Evolutionary conservation across 2,329 filamentous ascomycete species (phyloP).

Genomic region (Fusarium sp.): DNA sequence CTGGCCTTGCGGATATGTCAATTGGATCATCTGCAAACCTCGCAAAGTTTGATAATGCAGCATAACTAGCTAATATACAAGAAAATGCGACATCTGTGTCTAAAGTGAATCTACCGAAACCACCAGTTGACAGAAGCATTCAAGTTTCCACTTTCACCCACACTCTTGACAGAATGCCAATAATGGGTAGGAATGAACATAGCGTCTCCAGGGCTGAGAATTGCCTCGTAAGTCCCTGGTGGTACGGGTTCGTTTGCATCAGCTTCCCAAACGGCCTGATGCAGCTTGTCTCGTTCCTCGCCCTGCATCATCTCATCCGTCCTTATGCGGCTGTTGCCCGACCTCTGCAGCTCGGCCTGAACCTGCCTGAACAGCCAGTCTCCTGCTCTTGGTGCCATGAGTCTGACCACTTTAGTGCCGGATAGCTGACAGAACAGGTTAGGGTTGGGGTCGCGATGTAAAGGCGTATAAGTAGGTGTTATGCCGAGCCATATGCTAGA

Average conservation of each 20-base stretch:
- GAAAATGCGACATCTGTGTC: not conserved
- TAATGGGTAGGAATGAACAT: slow-evolving; percentile 58
- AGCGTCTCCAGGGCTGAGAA: slow-evolving; percentile 65
- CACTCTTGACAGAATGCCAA: slow-evolving; percentile 61
- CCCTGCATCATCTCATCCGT: slow-evolving; percentile 94
- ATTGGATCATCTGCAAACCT: slow-evolving; percentile 64
- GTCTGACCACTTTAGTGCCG: slow-evolving; percentile 76
- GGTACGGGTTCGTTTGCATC: slow-evolving; percentile 23
- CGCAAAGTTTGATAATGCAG: slow-evolving; percentile 17
- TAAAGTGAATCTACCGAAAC: slow-evolving; percentile 52
- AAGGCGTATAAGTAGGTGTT: slow-evolving; percentile 87
- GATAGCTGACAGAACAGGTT: slow-evolving; percentile 90
- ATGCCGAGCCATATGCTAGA: slow-evolving; percentile 90
- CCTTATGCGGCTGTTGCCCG: slow-evolving; percentile 66
- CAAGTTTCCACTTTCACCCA: slow-evolving; percentile 49
- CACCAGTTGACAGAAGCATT: slow-evolving; percentile 61
- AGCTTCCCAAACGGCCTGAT: slow-evolving; percentile 76
- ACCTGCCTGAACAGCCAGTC: slow-evolving; percentile 70
- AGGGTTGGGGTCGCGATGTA: slow-evolving; percentile 93
- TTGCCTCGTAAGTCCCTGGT: slow-evolving; percentile 61
- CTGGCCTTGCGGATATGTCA: slow-evolving; percentile 63
- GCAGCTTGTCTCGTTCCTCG: slow-evolving; percentile 72
- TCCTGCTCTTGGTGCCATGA: slow-evolving; percentile 75
- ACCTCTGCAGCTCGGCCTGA: slow-evolving; percentile 54
- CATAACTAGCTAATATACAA: not conserved